phyloP scores from a whole-genome alignment of 768 basidiomycete species.

The Dictyophora rubrovolvata region DNA sequence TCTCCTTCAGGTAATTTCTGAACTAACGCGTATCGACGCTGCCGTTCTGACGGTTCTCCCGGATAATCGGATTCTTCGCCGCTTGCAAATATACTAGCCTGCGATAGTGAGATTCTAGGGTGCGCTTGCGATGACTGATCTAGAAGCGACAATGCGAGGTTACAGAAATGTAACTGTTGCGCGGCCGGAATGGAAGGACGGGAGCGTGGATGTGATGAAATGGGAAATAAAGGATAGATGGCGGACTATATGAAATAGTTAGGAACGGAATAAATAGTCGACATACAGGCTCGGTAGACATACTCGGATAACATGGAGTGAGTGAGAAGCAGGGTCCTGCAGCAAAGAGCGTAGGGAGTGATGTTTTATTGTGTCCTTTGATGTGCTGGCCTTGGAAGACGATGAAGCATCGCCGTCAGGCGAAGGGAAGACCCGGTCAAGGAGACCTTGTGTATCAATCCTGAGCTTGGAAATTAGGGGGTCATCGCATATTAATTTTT shows the following conservation, averaged over 20 bases:
- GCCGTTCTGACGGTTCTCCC: constrained; percentile 20
- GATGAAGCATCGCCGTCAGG: constrained; percentile 20
- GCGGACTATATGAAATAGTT: constrained; percentile 35
- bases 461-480: constrained; percentile 25
- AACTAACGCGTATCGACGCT: constrained; percentile 62
- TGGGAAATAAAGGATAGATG: constrained; percentile 56
- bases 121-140: constrained; percentile 49
- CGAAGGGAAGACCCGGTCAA: constrained; percentile 69
- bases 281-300: constrained; percentile 19
- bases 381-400: constrained; percentile 32
- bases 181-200: constrained; percentile 49
- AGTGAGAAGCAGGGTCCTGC: constrained; percentile 39
- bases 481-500: neutral
- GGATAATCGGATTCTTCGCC: constrained; percentile 17
- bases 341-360: constrained; percentile 51
- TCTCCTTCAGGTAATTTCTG: constrained; percentile 70
- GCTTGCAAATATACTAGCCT: neutral
- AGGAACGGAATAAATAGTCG: neutral
- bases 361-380: constrained; percentile 22
- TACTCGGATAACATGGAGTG: constrained; percentile 48
- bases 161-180: constrained; percentile 67
- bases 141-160: constrained; percentile 60
- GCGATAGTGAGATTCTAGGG: constrained; percentile 24
- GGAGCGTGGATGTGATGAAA: constrained; percentile 58
- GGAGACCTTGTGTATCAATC: constrained; percentile 62